Conservation (phyloP, 768 basidiomycete genomes). For the Guyanaporus albipodus region DNA sequence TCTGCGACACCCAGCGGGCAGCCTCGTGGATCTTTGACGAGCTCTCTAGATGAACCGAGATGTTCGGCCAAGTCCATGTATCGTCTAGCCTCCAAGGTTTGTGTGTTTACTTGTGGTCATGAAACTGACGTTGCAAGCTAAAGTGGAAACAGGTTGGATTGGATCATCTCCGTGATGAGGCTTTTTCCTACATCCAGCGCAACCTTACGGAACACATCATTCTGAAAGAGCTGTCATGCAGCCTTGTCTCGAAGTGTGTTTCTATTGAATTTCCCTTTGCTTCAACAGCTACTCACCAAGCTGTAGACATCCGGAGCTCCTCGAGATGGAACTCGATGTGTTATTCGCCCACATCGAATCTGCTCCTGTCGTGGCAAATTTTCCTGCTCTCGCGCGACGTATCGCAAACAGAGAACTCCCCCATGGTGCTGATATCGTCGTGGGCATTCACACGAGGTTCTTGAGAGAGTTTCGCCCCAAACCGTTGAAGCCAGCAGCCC, state of each 20-base stretch:
- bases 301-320: slow-evolving; percentile 9
- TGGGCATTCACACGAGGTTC: slow-evolving; percentile 17
- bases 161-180: slow-evolving; percentile 16
- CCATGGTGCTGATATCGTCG: slow-evolving; percentile 20
- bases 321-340: slow-evolving; percentile 13
- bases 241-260: slow-evolving; percentile 15
- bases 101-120: background rate
- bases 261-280: background rate
- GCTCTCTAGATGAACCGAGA: slow-evolving; percentile 5
- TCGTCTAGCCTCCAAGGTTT: slow-evolving; percentile 38
- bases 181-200: slow-evolving; percentile 11
- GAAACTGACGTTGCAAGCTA: background rate
- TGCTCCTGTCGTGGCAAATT: slow-evolving; percentile 5
- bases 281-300: background rate
- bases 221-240: slow-evolving; percentile 21
- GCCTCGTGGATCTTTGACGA: background rate
- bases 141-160: slow-evolving; percentile 12
- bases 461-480: slow-evolving; percentile 7
- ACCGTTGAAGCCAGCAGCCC: background rate
- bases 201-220: slow-evolving; percentile 24
- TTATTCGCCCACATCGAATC: slow-evolving; percentile 19
- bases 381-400: slow-evolving; percentile 11
- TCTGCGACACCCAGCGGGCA: slow-evolving; percentile 4
- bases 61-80: slow-evolving; percentile 45
- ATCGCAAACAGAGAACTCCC: slow-evolving; percentile 18